Base-by-base conservation (phyloP, 1,284 basidiomycete genomes). In the Peniophora sp. region DNA sequence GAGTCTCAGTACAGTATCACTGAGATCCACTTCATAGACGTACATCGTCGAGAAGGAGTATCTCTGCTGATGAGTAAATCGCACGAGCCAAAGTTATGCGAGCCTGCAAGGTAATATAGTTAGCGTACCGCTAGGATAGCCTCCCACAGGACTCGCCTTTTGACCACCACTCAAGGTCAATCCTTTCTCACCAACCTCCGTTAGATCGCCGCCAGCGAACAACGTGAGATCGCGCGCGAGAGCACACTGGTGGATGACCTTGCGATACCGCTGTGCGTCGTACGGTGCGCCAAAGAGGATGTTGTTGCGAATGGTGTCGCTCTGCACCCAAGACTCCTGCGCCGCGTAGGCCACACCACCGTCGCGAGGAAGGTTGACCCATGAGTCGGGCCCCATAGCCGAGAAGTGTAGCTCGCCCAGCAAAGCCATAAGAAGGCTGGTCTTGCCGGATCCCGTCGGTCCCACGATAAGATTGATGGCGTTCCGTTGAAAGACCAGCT, bases 271-370 rank as follows among this genome's bases (percentile, higher is more conserved):
- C 20, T 61, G 65, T 50, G 74, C 69, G 47, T 75, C 68, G 52
- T 65, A 75, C 2, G 66, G 60, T 2, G 68, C 58, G 1, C 73
- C 71, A 52, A 75, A 74, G 12, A 76, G 51, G 34, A 75, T 75
- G 52, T 74, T 76, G 48, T 70, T 68, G 65, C 65, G 65, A 50
- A 75, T 74, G 0, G 72, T 76, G 51, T 72, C 73, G 57, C 81
- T 83, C 57, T 76, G 73, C 3, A 84, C 81, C 86, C 87, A 91
- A 1, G 83, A 81, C 58, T 88, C 85, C 62, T 91, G 87, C 1
- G 85, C 81, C 3, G 85, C 83, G 64, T 86, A 89, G 0, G 83
- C 80, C 3, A 90, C 76, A 5, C 86, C 85, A 11, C 76, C 74
- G 1, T 68, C 64, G 8, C 85, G 73, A 15, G 86, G 85, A 6